Evolutionary conservation across 2,329 filamentous ascomycete genomes (phyloP).

Genomic region (Fusarium duplospermum): DNA sequence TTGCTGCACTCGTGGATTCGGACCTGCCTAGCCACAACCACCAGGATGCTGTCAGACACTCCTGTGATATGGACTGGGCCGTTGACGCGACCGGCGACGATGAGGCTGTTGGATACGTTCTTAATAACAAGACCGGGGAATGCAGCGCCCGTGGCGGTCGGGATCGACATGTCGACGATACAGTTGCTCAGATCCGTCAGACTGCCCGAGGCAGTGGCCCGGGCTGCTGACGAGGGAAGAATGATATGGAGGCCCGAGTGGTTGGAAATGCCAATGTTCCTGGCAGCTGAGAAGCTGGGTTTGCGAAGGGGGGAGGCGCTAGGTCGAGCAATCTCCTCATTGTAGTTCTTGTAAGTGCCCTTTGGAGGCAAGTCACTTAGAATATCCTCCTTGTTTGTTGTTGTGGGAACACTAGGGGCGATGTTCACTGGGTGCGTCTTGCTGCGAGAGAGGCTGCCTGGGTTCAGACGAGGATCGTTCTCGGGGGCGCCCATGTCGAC

Average conservation of each 20-base stretch:
- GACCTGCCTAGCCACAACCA: slow-evolving; percentile 87
- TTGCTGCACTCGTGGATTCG: slow-evolving; percentile 89
- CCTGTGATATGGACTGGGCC: slow-evolving; percentile 88
- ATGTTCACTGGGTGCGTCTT: slow-evolving; percentile 34
- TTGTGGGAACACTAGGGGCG: slow-evolving; percentile 1
- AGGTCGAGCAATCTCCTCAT: slow-evolving; percentile 63
- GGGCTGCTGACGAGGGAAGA: slow-evolving; percentile 76
- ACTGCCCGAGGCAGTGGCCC: slow-evolving; percentile 78
- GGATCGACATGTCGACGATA: slow-evolving; percentile 83
- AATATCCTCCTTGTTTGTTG: slow-evolving; percentile 23
- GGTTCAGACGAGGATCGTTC: slow-evolving; percentile 57
- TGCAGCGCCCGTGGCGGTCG: slow-evolving; percentile 65
- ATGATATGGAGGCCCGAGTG: slow-evolving; percentile 80
- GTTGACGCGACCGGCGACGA: slow-evolving; percentile 81
- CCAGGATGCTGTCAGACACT: slow-evolving; percentile 77
- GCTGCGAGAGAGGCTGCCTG: slow-evolving; percentile 49
- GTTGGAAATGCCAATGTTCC: slow-evolving; percentile 72
- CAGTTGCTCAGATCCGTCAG: slow-evolving; percentile 77
- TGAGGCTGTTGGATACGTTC: slow-evolving; percentile 74
- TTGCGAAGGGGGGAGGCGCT: slow-evolving; percentile 60
- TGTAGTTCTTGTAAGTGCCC: slow-evolving; percentile 63
- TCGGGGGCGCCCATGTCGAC: slow-evolving; percentile 58
- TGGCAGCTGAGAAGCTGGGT: slow-evolving; percentile 72
- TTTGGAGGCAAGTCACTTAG: slow-evolving; percentile 32
- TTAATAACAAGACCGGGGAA: slow-evolving; percentile 79